A percentile compares a stretch with the other conserved stretches of the same genome.
Evolutionary conservation across 352 stramenopile genomes (phyloP).

Genomic region (Phytophthora idaei): DNA sequence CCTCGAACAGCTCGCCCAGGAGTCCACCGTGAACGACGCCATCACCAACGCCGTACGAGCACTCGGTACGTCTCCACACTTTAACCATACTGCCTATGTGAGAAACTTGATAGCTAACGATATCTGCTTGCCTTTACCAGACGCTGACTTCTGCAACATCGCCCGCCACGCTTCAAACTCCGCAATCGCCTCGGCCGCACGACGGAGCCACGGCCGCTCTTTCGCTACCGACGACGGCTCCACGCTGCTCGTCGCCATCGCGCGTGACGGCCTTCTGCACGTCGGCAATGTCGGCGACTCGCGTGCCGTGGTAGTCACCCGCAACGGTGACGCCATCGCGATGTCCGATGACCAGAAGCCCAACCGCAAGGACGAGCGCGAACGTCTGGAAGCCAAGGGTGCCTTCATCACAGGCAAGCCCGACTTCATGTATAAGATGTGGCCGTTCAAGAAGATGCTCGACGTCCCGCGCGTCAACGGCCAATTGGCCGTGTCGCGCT

Average conservation of each 20-base stretch:
- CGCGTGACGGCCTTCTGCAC: conserved; percentile 69
- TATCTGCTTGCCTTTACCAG: conserved; percentile 23
- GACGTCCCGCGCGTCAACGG: conserved; percentile 86
- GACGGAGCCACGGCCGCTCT: conserved; percentile 36
- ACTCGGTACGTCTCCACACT: conserved; percentile 45
- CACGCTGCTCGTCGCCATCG: conserved; percentile 78
- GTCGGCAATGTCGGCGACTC: conserved; percentile 88
- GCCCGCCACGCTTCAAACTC: conserved; percentile 49
- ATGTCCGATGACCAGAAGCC: conserved; percentile 87
- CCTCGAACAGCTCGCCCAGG: conserved; percentile 42
- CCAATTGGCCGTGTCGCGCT: conserved; percentile 78
- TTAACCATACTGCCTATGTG: neutral
- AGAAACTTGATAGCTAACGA: conserved; percentile 2
- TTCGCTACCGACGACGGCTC: conserved; percentile 81
- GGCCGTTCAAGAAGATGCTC: conserved; percentile 76
- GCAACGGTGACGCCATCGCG: conserved; percentile 54
- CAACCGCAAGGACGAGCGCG: conserved; percentile 73
- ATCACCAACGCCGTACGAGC: conserved; percentile 66
- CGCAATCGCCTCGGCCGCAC: conserved; percentile 24
- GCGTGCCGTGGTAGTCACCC: conserved; percentile 69
- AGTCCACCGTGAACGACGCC: conserved; percentile 50
- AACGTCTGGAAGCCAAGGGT: conserved; percentile 73
- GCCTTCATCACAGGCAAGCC: conserved; percentile 69
- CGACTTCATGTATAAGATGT: conserved; percentile 70
- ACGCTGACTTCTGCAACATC: conserved; percentile 74